These are phyloP conservation scores for Vitis amurensis DNA, from an alignment of 164 flowering plant genomes.

Conservation along the genomic window DNA sequence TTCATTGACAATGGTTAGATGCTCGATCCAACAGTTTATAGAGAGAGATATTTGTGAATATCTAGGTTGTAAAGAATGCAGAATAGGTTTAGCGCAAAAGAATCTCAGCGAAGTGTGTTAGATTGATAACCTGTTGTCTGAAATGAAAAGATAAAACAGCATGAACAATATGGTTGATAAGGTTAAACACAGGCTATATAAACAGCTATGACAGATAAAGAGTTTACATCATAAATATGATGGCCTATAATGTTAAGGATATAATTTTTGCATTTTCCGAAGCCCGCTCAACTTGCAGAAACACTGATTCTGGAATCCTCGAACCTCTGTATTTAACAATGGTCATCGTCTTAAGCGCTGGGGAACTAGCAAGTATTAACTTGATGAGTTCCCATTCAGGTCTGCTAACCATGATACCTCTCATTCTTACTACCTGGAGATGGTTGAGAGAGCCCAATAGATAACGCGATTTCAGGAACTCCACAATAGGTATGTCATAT, in stretches of 20 bases:
- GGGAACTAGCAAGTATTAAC: constrained; percentile 12
- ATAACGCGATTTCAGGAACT: not conserved
- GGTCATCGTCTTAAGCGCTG: constrained; percentile 11
- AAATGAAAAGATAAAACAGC: too few species aligned
- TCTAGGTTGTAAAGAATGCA: too few species aligned
- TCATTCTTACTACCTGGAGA: constrained; percentile 4
- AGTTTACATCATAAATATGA: too few species aligned
- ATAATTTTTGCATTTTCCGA: constrained; percentile 7
- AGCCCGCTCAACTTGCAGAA: constrained; percentile 7
- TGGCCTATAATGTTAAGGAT: constrained; percentile 5
- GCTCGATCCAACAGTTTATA: too few species aligned
- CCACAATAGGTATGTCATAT: not conserved
- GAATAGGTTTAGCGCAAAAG: too few species aligned
- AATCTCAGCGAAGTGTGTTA: too few species aligned
- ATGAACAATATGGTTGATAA: too few species aligned
- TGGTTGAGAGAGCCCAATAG: not conserved
- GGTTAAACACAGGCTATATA: too few species aligned
- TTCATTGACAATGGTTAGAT: too few species aligned
- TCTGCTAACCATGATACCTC: not conserved
- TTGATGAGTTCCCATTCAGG: constrained; percentile 5
- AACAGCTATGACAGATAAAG: too few species aligned
- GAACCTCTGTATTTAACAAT: constrained; percentile 4
- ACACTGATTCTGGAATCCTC: constrained; percentile 1
- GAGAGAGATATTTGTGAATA: too few species aligned
- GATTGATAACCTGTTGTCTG: too few species aligned